Conservation (phyloP, 2,329 filamentous ascomycete species). For the Zelopaecilomyces penicillatus region DNA sequence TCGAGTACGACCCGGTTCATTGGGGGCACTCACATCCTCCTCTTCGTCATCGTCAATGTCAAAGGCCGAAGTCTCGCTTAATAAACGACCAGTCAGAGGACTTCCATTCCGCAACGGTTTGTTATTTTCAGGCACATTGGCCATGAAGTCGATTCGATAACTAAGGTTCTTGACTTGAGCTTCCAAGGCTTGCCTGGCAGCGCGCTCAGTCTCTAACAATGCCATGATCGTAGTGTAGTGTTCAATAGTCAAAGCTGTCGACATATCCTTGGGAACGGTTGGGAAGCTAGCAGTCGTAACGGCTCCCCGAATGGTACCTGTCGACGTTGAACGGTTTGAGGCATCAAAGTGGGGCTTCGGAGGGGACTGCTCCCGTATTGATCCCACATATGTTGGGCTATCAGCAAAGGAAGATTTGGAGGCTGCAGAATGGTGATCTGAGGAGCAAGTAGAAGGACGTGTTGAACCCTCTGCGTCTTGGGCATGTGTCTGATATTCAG, state of each 20-base stretch:
- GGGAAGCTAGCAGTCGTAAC: constrained; percentile 31
- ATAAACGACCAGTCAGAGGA: constrained; percentile 27
- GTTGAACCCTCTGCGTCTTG: constrained; percentile 9
- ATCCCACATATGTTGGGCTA: constrained; percentile 34
- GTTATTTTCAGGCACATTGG: constrained; percentile 24
- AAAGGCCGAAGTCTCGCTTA: constrained; percentile 31
- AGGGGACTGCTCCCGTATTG: constrained; percentile 1
- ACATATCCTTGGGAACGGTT: constrained; percentile 24
- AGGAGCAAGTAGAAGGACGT: constrained; percentile 12
- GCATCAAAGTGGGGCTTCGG: constrained; percentile 1
- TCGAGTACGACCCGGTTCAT: background rate
- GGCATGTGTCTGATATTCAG: constrained; percentile 11
- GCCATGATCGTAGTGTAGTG: constrained; percentile 42
- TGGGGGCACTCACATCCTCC: constrained; percentile 11
- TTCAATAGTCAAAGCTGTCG: constrained; percentile 30
- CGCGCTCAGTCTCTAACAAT: constrained; percentile 49
- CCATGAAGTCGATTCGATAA: constrained; percentile 40
- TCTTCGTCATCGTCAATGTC: constrained; percentile 35
- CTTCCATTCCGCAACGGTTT: constrained; percentile 8
- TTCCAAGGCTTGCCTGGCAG: constrained; percentile 47
- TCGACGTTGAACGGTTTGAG: constrained; percentile 32
- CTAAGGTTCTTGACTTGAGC: constrained; percentile 45
- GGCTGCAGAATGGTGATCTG: constrained; percentile 33
- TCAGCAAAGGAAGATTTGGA: constrained; percentile 39
- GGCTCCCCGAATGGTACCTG: constrained; percentile 39